Percentiles rank a stretch among this genome's conserved stretches.
phyloP scores from a whole-genome alignment of 495 filamentous ascomycete genomes.

The Stereocaulon alpinum region DNA sequence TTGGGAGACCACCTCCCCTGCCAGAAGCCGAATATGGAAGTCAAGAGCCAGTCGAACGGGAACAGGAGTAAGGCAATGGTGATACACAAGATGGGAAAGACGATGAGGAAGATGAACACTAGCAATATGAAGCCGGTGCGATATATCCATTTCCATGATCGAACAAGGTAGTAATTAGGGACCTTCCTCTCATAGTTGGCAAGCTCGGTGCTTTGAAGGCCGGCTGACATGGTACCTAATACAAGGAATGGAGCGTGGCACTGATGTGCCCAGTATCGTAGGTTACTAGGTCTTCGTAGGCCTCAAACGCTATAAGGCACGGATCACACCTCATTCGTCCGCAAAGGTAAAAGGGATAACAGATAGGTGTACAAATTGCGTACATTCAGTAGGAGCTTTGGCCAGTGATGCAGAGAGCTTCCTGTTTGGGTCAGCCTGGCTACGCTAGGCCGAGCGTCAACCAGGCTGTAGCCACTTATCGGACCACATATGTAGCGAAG shows the following conservation, averaged over 20 bases:
- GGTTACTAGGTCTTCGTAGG: neutral
- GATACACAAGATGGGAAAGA: neutral
- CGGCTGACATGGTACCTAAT: neutral
- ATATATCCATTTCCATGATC: slow-evolving; percentile 6
- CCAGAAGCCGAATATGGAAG: neutral
- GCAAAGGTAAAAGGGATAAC: neutral
- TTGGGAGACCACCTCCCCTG: neutral
- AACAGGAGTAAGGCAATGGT: neutral
- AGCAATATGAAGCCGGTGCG: neutral
- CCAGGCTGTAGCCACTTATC: slow-evolving; percentile 1
- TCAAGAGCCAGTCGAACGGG: slow-evolving; percentile 1
- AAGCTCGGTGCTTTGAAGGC: neutral
- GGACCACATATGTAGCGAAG: neutral
- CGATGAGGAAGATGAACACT: neutral
- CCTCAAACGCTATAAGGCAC: neutral
- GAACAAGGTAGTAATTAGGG: slow-evolving; percentile 3
- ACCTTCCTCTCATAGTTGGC: neutral
- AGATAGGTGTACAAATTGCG: too few species aligned
- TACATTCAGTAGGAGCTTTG: neutral
- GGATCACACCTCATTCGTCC: neutral
- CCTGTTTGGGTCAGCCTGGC: neutral
- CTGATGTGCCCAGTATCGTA: neutral
- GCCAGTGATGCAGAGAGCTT: neutral
- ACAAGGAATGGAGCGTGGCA: neutral
- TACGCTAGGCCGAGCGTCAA: neutral